Evolutionary conservation across 306 rosid species (phyloP).

Genomic region (Coriaria nepalensis): DNA sequence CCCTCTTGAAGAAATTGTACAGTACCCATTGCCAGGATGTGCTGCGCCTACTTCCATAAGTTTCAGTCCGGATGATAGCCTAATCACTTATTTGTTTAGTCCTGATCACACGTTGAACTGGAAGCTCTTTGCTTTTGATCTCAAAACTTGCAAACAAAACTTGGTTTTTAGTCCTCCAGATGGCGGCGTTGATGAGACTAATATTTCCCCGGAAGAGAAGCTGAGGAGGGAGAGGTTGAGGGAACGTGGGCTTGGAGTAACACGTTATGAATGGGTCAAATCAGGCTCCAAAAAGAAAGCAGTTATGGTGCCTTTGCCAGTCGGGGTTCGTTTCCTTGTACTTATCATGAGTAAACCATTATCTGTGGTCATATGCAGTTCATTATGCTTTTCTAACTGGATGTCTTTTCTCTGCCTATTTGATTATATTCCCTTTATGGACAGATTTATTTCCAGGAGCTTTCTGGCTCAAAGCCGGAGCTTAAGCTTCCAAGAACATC

Average conservation of each 20-base stretch:
- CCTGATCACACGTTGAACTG: constrained; percentile 65
- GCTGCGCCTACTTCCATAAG: constrained; percentile 61
- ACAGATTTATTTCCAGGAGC: constrained; percentile 78
- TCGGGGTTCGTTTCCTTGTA: constrained; percentile 61
- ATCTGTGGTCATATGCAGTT: not conserved
- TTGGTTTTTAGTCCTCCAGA: constrained; percentile 72
- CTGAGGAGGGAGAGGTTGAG: constrained; percentile 92
- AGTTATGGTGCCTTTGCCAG: constrained; percentile 86
- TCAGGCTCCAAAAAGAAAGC: constrained; percentile 45
- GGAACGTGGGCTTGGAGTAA: constrained; percentile 93
- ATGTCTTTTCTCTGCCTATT: not conserved
- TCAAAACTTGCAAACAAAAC: constrained; percentile 43
- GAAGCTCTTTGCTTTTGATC: constrained; percentile 52
- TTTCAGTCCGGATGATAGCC: constrained; percentile 69
- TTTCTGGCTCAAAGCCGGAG: constrained; percentile 45
- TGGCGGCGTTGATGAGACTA: constrained; percentile 87
- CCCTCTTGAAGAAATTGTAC: constrained; percentile 84
- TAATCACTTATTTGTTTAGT: constrained; percentile 57
- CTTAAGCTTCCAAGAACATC: constrained; percentile 55
- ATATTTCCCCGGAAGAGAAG: constrained; percentile 78
- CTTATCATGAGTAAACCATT: too few species aligned
- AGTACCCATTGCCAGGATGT: constrained; percentile 85
- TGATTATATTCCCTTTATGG: constrained; percentile 18
- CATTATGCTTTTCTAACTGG: not conserved
- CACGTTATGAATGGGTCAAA: constrained; percentile 90